Evolutionary conservation across 345 rosid genomes (phyloP), one percentile per base, ranked within the genome.

Genomic region (Rhodamnia argentea): DNA sequence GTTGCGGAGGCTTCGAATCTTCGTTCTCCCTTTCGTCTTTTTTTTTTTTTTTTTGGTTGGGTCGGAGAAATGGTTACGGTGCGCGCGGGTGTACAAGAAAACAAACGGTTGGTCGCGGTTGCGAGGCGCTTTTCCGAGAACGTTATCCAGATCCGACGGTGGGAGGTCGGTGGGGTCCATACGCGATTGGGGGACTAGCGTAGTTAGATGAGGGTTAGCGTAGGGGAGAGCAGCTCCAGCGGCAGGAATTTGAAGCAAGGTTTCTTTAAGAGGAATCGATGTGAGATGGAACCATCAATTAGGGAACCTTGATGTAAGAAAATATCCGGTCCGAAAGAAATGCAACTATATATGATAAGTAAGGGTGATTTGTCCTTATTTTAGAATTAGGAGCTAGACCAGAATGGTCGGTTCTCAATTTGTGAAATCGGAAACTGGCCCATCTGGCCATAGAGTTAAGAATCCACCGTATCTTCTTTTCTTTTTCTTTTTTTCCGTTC

Each of bases 121-220:
- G n/a, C n/a, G n/a, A n/a, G 75, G 51, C 22, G 50, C 14, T 13
- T 10, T 51, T 13, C 20, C 23, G 78, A 37, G 14, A 16, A 60
- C 84, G 60, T 78, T 78, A 85, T 85, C 84, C 47, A 40, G 83
- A 85, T 85, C 87, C 52, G 84, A 53, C 84, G 84, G 87, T n/a
- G 40, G 56, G n/a, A n/a, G 40, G 5, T 56, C 24, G 54, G 82
- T n/a, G 81, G 54, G 81, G 64, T 23, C 85, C 26, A 22, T 2
- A 50, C 13, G 47, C 44, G 44, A 20, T 18, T 0, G 7, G 44
- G n/a, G 78, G 44, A 2, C 78, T 44, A 64, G 24, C 51, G 78
- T 26, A 29, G 78, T 37, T 9, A 12, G 26, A 44, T 70, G 78
- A 23, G 78, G 83, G 55, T 1, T 52, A 82, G 55, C 1, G 55